A percentile compares a stretch with the other conserved stretches of the same genome.
phyloP scores from a whole-genome alignment of 2,329 filamentous ascomycete genomes.

The Periconia sp. region DNA sequence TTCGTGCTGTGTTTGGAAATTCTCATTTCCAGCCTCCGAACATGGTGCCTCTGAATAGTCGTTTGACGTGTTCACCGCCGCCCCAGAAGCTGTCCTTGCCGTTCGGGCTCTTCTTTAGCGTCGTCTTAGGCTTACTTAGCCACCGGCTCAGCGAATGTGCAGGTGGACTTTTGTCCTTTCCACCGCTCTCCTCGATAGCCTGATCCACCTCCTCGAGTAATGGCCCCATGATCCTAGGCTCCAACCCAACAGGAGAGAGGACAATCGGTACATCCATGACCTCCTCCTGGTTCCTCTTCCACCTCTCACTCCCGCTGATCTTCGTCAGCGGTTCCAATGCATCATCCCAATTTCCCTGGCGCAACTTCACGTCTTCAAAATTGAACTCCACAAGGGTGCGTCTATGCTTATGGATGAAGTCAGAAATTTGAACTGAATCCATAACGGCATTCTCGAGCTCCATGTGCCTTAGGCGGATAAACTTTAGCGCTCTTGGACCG shows the following conservation, averaged over 20 bases:
- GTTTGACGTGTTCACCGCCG: constrained; percentile 44
- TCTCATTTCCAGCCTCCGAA: constrained; percentile 39
- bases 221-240: constrained; percentile 43
- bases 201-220: constrained; percentile 39
- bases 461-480: constrained; percentile 71
- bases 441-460: constrained; percentile 75
- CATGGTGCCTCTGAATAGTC: constrained; percentile 37
- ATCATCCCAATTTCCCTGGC: constrained; percentile 79
- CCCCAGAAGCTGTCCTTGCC: constrained; percentile 44
- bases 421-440: constrained; percentile 72
- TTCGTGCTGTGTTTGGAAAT: too few relatives aligned
- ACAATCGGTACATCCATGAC: constrained; percentile 51
- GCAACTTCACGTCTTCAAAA: constrained; percentile 76
- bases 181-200: constrained; percentile 28
- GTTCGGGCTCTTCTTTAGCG: constrained; percentile 19
- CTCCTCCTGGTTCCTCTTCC: constrained; percentile 49
- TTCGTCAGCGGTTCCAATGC: constrained; percentile 74
- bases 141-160: constrained; percentile 39
- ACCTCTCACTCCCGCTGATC: constrained; percentile 49
- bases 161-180: constrained; percentile 25
- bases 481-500: constrained; percentile 58
- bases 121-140: constrained; percentile 31
- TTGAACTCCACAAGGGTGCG: constrained; percentile 76
- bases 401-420: constrained; percentile 71
- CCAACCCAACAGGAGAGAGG: constrained; percentile 39